Conservation (phyloP, 2,329 filamentous ascomycete genomes). For the Neonectria hederae region DNA sequence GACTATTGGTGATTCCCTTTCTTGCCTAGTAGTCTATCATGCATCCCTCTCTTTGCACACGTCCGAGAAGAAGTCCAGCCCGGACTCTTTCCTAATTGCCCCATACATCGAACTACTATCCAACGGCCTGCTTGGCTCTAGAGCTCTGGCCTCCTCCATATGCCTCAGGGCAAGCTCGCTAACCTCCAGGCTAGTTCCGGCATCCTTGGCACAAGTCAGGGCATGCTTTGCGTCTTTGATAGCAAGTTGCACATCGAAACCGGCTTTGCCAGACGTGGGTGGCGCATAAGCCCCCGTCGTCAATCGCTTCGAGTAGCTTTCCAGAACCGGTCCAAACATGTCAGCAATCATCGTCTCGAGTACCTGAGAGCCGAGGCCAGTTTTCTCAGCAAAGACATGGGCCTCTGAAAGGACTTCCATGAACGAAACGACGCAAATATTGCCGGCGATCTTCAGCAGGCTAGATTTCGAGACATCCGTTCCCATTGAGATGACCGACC, state of each 20-base stretch:
- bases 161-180: constrained; percentile 15
- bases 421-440: constrained; percentile 45
- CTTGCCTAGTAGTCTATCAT: background rate
- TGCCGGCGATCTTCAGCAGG: constrained; percentile 55
- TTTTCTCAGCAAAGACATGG: constrained; percentile 45
- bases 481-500: constrained; percentile 52
- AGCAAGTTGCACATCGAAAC: constrained; percentile 17
- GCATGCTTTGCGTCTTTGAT: constrained; percentile 23
- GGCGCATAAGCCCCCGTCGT: constrained; percentile 43
- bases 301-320: constrained; percentile 42
- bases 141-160: constrained; percentile 10
- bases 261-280: background rate
- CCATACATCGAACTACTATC: constrained; percentile 24
- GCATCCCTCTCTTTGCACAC: constrained; percentile 13
- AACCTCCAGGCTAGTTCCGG: constrained; percentile 8
- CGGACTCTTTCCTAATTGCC: constrained; percentile 8
- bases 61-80: constrained; percentile 13
- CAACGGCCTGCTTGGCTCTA: constrained; percentile 7
- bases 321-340: constrained; percentile 43
- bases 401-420: constrained; percentile 44
- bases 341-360: constrained; percentile 42
- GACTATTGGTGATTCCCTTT: background rate
- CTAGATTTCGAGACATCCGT: constrained; percentile 52
- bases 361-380: constrained; percentile 34
- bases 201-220: constrained; percentile 3